phyloP scores from a whole-genome alignment of 192 early-diverging fungal species.

The Coemansia sp. region DNA sequence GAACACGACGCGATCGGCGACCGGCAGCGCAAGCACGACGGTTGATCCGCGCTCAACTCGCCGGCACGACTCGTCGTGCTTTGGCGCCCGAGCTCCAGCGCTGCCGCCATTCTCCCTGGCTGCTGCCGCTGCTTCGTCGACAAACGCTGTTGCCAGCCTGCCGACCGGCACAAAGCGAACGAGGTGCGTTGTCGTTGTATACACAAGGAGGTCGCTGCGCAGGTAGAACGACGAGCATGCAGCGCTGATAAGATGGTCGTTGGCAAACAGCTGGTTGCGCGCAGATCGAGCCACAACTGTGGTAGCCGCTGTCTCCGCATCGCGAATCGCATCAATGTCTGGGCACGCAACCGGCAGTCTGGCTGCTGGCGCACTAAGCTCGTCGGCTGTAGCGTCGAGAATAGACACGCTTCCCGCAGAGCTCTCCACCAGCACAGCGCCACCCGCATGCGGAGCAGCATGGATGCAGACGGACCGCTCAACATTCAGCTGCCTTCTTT shows the following conservation, averaged over 20 bases:
- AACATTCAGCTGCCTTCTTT: neutral
- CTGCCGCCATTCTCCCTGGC: neutral
- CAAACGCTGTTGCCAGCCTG: neutral
- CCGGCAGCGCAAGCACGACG: slow-evolving; percentile 77
- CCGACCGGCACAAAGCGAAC: slow-evolving; percentile 66
- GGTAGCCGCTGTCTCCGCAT: neutral
- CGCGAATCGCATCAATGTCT: slow-evolving; percentile 31
- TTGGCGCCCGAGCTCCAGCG: neutral
- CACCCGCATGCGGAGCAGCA: slow-evolving; percentile 33
- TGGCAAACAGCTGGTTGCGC: slow-evolving; percentile 83
- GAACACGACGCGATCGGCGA: slow-evolving; percentile 59
- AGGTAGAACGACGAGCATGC: slow-evolving; percentile 87
- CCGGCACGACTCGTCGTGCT: slow-evolving; percentile 54
- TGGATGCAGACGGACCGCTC: slow-evolving; percentile 1
- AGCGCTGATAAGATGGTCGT: slow-evolving; percentile 65
- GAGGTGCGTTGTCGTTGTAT: slow-evolving; percentile 81
- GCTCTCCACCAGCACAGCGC: slow-evolving; percentile 41
- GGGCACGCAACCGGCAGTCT: slow-evolving; percentile 23
- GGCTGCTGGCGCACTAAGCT: neutral
- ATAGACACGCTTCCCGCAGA: slow-evolving; percentile 47
- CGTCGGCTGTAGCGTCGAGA: slow-evolving; percentile 12
- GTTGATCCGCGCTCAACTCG: slow-evolving; percentile 90
- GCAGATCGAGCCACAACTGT: slow-evolving; percentile 71
- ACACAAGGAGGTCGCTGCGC: slow-evolving; percentile 78
- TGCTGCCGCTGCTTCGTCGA: slow-evolving; percentile 12